Evolutionary conservation across 1,139 yeast species (phyloP).

Genomic region (Scheffersomyces parashehatae): DNA sequence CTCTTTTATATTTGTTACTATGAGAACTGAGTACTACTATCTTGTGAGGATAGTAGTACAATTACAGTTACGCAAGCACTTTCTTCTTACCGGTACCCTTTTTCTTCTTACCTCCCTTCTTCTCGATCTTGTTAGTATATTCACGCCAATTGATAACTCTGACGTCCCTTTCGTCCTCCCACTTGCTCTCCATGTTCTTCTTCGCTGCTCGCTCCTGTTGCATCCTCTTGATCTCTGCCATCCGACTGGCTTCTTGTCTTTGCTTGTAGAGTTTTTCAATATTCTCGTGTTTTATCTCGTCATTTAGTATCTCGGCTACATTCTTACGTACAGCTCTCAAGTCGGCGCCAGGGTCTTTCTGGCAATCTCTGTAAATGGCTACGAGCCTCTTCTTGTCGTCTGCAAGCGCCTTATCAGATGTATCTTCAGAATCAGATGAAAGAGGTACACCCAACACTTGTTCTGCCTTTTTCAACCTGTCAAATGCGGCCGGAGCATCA

Average conservation of each 20-base stretch:
- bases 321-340: constrained; percentile 23
- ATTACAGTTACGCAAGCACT: constrained; percentile 24
- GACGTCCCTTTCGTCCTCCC: constrained; percentile 65
- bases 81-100: constrained; percentile 19
- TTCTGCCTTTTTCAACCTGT: constrained; percentile 44
- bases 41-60: not conserved
- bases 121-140: constrained; percentile 45
- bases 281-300: constrained; percentile 32
- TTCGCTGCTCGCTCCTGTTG: constrained; percentile 39
- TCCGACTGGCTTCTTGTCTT: constrained; percentile 25
- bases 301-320: constrained; percentile 34
- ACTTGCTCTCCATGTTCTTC: constrained; percentile 44
- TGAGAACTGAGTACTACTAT: too few relatives aligned
- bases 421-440: not conserved
- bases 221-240: constrained; percentile 29
- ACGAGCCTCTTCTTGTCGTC: constrained; percentile 40
- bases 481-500: constrained; percentile 65
- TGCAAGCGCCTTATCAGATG: constrained; percentile 18
- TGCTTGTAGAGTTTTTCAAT: constrained; percentile 35
- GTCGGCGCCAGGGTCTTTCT: constrained; percentile 28
- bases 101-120: constrained; percentile 43
- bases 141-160: constrained; percentile 65
- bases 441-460: constrained; percentile 18
- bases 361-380: constrained; percentile 41
- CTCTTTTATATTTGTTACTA: too few relatives aligned